Conservation (phyloP, 805 yeast genomes). For the Candida ovalis region DNA sequence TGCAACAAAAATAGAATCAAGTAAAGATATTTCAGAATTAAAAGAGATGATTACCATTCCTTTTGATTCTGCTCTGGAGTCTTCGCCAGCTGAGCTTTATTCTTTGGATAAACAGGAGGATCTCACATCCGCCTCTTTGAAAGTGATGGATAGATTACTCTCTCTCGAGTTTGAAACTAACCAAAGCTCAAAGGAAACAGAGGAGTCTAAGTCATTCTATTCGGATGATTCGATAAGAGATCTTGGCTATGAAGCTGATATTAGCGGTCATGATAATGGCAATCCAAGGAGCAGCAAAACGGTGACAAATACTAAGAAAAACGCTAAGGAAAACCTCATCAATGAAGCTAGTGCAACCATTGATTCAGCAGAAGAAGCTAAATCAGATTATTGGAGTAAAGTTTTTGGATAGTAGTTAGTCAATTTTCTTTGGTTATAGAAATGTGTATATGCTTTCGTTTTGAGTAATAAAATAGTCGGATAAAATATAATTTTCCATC, state of each 20-base stretch:
- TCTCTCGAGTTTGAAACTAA: background rate
- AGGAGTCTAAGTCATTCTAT: background rate
- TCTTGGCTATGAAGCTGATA: background rate
- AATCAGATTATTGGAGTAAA: background rate
- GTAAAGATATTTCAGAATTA: background rate
- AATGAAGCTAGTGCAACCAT: too few relatives aligned
- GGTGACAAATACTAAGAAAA: background rate
- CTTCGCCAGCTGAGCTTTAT: background rate
- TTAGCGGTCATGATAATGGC: background rate
- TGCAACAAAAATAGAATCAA: background rate
- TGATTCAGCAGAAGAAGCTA: background rate
- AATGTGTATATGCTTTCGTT: background rate
- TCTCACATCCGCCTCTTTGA: background rate
- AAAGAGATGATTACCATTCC: background rate
- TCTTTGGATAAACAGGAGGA: background rate
- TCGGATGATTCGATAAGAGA: background rate
- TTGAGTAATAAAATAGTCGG: background rate
- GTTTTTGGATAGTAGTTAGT: background rate
- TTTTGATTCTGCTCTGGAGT: background rate
- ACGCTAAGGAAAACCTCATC: too few relatives aligned
- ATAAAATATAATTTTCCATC: background rate
- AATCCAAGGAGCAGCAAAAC: background rate
- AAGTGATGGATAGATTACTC: background rate
- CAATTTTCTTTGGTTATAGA: background rate
- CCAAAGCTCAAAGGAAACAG: background rate